A percentile compares a stretch with the other conserved stretches of the same genome.
These are phyloP conservation scores for Clonostachys sp. DNA, from an alignment of 2,329 filamentous ascomycete genomes.

Conservation along the genomic window DNA sequence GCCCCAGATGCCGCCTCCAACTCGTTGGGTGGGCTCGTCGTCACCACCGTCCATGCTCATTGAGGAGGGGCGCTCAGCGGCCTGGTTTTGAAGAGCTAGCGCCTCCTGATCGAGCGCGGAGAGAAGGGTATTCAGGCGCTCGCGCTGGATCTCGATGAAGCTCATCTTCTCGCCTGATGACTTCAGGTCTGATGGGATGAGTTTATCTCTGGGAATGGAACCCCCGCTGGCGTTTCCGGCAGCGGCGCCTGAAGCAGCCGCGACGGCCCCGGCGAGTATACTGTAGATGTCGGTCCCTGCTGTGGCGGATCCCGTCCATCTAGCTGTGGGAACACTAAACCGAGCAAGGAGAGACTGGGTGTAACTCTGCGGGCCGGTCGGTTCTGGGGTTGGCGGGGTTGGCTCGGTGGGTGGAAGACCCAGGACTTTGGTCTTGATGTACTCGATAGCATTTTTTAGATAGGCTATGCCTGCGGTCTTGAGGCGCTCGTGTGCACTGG, in stretches of 20 bases:
- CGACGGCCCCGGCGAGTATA: slow-evolving; percentile 70
- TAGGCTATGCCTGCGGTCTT: slow-evolving; percentile 74
- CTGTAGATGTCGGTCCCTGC: slow-evolving; percentile 67
- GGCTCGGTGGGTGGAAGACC: slow-evolving; percentile 59
- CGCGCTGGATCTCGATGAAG: slow-evolving; percentile 76
- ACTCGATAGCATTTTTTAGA: slow-evolving; percentile 65
- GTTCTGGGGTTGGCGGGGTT: slow-evolving; percentile 30
- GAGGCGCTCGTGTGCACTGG: slow-evolving; percentile 71
- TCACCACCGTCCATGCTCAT: slow-evolving; percentile 18
- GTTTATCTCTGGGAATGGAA: slow-evolving; percentile 31
- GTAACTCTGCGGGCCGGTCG: slow-evolving; percentile 53
- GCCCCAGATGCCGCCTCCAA: slow-evolving; percentile 40
- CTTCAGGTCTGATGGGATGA: slow-evolving; percentile 68
- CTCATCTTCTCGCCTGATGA: slow-evolving; percentile 62
- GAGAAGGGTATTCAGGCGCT: slow-evolving; percentile 69
- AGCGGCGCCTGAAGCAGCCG: slow-evolving; percentile 48
- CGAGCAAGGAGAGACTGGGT: slow-evolving; percentile 78
- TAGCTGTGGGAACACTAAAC: slow-evolving; percentile 75
- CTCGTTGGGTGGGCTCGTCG: slow-evolving; percentile 30
- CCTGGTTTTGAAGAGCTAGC: slow-evolving; percentile 43
- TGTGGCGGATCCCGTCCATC: slow-evolving; percentile 43
- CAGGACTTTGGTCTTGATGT: slow-evolving; percentile 72
- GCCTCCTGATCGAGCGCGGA: slow-evolving; percentile 78
- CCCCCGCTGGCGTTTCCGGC: slow-evolving; percentile 17
- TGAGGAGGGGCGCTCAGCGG: background rate